Base-by-base conservation (phyloP, 495 filamentous ascomycete species). In the Hypomontagnella monticulosa region DNA sequence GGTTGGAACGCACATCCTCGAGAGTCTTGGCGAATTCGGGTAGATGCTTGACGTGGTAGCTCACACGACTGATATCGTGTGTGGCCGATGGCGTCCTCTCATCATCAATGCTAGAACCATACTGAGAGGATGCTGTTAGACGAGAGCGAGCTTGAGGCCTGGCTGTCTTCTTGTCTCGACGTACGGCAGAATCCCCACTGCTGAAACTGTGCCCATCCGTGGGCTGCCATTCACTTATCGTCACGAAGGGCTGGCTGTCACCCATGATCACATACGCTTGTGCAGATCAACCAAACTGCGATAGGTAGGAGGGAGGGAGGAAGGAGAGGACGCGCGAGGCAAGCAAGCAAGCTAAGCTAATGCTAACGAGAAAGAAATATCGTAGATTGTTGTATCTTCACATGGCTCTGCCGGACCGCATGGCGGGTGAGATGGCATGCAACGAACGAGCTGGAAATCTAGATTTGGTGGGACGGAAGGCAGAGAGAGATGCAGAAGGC, bases 31-130 rank as follows among this genome's bases (percentile, higher is more conserved):
- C 80, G 54, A 84, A 84, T 38, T 75, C 75, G 32, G 77, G 76
- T 11, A 84, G 71, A 52, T 82, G 75, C 63, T 81, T 80, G 43
- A 84, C 77, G 75, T 83, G 81, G 53, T 79, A 84, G 69, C 70
- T 82, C 19, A 81, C 78, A n/a, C 81, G 77, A 51, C 80, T 81
- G 42, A 79, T 81, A 57, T 84, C 80, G 69, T 84, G 81, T 23
- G 81, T 84, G 34, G 79, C 79, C 32, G 78, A 63, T 6, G 73
- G 71, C n/a, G 71, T 75, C 41, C 69, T 72, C 20, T 78, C 75
- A 55, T 73, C 73, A 44, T 64, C 71, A 70, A 68, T 60, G 59
- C 72, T 73, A 10, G 80, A 81, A 61, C 80, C 80, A 67, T 82
- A 82, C 79, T 82, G 61, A 50, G 55, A 68, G 49, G 46, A 53